phyloP scores from a whole-genome alignment of 495 filamentous ascomycete genomes.

The Lasiosphaeris hirsuta region DNA sequence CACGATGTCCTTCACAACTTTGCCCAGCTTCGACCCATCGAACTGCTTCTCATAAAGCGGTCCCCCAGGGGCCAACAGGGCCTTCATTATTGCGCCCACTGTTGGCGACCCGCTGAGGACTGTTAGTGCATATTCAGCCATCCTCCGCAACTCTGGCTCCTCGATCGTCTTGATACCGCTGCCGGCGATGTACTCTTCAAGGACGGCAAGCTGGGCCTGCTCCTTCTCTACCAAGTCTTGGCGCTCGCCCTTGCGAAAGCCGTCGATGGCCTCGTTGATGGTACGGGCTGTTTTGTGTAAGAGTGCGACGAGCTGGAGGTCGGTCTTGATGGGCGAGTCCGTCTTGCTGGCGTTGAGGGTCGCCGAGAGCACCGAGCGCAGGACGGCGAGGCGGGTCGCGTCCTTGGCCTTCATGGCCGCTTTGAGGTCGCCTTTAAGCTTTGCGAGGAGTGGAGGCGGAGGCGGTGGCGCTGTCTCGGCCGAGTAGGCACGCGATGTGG shows the following conservation, averaged over 20 bases:
- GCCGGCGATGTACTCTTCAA: slow-evolving; percentile 46
- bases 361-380: slow-evolving; percentile 51
- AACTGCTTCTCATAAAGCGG: slow-evolving; percentile 38
- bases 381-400: slow-evolving; percentile 48
- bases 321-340: slow-evolving; percentile 49
- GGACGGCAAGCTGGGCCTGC: slow-evolving; percentile 42
- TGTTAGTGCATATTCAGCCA: slow-evolving; percentile 36
- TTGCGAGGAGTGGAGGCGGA: slow-evolving; percentile 42
- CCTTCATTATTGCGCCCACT: slow-evolving; percentile 38
- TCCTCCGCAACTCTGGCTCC: slow-evolving; percentile 36
- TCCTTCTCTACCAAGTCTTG: slow-evolving; percentile 56
- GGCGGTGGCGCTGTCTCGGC: slow-evolving; percentile 36
- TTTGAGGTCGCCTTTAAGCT: slow-evolving; percentile 56
- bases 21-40: slow-evolving; percentile 32
- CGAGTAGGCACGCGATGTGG: slow-evolving; percentile 28
- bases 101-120: slow-evolving; percentile 22
- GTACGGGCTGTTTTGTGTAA: slow-evolving; percentile 44
- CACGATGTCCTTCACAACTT: slow-evolving; percentile 31
- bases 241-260: slow-evolving; percentile 48
- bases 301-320: slow-evolving; percentile 53
- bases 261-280: slow-evolving; percentile 40
- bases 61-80: slow-evolving; percentile 31
- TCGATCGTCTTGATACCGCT: slow-evolving; percentile 42
- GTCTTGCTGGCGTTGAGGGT: slow-evolving; percentile 58
- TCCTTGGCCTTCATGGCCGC: slow-evolving; percentile 59